Evolutionary conservation across 2,329 filamentous ascomycete species (phyloP), one percentile per base, ranked within the genome.

Genomic region (Neopestalotiopsis sp.): DNA sequence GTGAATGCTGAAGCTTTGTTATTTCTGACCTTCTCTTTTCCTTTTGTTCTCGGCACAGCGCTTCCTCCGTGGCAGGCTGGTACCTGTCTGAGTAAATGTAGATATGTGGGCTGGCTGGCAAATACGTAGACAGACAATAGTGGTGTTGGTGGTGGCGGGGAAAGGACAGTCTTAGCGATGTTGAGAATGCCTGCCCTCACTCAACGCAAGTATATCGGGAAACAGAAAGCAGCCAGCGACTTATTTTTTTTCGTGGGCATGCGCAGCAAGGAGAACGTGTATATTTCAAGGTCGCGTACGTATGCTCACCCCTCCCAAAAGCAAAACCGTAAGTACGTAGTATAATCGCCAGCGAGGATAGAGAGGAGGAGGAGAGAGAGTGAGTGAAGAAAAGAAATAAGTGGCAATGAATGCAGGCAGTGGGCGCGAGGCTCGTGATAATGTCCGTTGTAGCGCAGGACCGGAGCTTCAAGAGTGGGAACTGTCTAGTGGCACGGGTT

Each of bases 401-500:
- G 24, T 14, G 32, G 59, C 32, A 62, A 34, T 62, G 30, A 52
- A n/a, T 17, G 7, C 17, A 20, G 17, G 20, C 17, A 52, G 30
- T 34, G 32, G 59, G 59, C 59, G 59, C 59, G 32, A 62, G 59
- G 59, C 59, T 62, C 59, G 59, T 62, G 59, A 62, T 38, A 34
- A 62, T 62, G 59, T 62, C 59, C 32, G 28, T 62, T 13, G 59
- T 62, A 42, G 59, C 32, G 59, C 59, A 62, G 32, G 30, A 34
- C 30, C 59, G 59, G 59, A 62, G 30, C 59, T 38, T 34, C 9
- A 38, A 42, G 24, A 59, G 57, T 59, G 57, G 61, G 61, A 49
- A 24, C 34, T 28, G 24, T 28, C 32, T 64, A 52, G 59, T 62
- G 61, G 61, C 34, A 64, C 61, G 61, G 61, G 61, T 64, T 64